Conservation (phyloP, 192 early-diverging fungal species). For the Gonapodya prolifera region DNA sequence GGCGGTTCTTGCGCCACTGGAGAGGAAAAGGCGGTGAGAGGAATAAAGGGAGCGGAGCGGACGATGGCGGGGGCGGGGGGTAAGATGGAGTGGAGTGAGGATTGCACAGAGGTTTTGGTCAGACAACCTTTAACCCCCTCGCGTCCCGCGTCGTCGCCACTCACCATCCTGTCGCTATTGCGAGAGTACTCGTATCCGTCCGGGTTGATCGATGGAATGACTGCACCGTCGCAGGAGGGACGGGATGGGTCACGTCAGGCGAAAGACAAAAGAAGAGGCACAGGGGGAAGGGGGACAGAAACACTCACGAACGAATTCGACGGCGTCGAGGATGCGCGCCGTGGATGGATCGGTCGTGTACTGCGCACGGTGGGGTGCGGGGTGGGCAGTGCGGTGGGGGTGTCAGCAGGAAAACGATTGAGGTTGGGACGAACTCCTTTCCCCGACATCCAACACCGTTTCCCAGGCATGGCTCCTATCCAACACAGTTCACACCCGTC, state of each 20-base stretch:
- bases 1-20: conserved; percentile 48
- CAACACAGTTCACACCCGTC: neutral
- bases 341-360: conserved; percentile 19
- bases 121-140: no score
- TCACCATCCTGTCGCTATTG: conserved; percentile 14
- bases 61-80: no score
- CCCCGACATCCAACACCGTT: neutral
- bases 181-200: conserved; percentile 44
- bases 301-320: conserved; percentile 22
- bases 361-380: neutral
- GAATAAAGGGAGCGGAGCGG: neutral
- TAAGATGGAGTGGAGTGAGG: no score
- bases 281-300: neutral
- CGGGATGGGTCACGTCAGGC: neutral
- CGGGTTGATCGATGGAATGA: conserved; percentile 43
- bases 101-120: no score
- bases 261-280: neutral
- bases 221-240: conserved; percentile 7
- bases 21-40: neutral
- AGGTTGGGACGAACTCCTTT: neutral
- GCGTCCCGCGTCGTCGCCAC: neutral
- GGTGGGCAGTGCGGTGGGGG: no score
- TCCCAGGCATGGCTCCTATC: neutral
- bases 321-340: conserved; percentile 24
- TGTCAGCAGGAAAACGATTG: no score